Conservation (phyloP, 805 yeast genomes). For the Candida michaelii region DNA sequence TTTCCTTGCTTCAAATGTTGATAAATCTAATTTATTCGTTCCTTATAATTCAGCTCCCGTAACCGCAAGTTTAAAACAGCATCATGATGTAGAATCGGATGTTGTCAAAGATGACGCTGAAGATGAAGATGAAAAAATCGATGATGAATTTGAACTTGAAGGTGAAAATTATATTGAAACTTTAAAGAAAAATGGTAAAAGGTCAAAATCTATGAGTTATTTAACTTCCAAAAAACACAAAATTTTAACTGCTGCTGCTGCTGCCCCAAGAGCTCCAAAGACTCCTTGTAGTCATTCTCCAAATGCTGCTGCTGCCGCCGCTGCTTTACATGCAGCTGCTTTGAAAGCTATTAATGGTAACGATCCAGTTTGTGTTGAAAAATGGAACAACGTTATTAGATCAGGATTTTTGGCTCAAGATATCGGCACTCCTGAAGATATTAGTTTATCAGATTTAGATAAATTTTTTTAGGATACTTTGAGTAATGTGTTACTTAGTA, state of each 20-base stretch:
- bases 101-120: constrained; percentile 11
- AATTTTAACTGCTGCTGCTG: constrained; percentile 72
- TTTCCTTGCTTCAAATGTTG: constrained; percentile 36
- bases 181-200: constrained; percentile 47
- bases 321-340: constrained; percentile 70
- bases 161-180: constrained; percentile 37
- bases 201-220: constrained; percentile 67
- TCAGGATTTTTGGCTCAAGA: constrained; percentile 78
- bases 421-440: constrained; percentile 76
- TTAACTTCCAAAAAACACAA: constrained; percentile 52
- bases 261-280: constrained; percentile 77
- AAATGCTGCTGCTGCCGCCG: constrained; percentile 70
- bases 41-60: constrained; percentile 80
- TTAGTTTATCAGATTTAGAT: constrained; percentile 65
- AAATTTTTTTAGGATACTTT: constrained; percentile 29
- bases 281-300: constrained; percentile 57
- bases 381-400: constrained; percentile 73
- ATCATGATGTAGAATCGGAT: neutral
- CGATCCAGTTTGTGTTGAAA: constrained; percentile 37
- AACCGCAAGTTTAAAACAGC: constrained; percentile 54
- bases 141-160: constrained; percentile 42
- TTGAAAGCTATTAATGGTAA: constrained; percentile 46
- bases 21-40: constrained; percentile 49
- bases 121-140: constrained; percentile 13
- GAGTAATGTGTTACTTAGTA: constrained; percentile 7